Evolutionary conservation across 495 filamentous ascomycete species (phyloP).

Genomic region (Lentithecium fluviatile): DNA sequence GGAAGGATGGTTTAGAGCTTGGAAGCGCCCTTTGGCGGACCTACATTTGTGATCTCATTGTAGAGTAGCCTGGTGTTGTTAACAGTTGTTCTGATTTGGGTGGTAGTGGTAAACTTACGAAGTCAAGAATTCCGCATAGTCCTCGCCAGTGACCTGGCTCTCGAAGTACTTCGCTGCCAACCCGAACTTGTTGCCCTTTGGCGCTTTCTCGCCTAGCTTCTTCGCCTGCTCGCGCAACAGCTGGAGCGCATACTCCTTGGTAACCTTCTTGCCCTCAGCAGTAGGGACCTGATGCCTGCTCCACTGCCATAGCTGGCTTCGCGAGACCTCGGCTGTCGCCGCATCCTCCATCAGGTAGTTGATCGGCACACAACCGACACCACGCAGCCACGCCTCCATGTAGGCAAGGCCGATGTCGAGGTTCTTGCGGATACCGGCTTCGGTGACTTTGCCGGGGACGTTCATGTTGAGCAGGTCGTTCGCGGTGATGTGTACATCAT

Average conservation of each 20-base stretch:
- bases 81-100: slow-evolving; percentile 4
- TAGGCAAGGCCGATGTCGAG: slow-evolving; percentile 94
- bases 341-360: slow-evolving; percentile 99
- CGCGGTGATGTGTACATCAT: slow-evolving; percentile 81
- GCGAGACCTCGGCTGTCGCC: slow-evolving; percentile 92
- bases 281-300: slow-evolving; percentile 79
- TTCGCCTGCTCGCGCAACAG: slow-evolving; percentile 85
- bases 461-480: slow-evolving; percentile 99
- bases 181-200: slow-evolving; percentile 88
- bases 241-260: slow-evolving; percentile 84
- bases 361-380: slow-evolving; percentile 94
- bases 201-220: slow-evolving; percentile 67
- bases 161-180: slow-evolving; percentile 92
- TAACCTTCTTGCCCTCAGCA: slow-evolving; percentile 85
- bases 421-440: slow-evolving; percentile 97
- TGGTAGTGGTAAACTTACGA: slow-evolving; percentile 52
- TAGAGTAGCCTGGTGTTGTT: slow-evolving; percentile 69
- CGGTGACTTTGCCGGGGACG: slow-evolving; percentile 88
- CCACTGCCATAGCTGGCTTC: slow-evolving; percentile 97
- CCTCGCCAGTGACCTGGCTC: slow-evolving; percentile 90
- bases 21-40: slow-evolving; percentile 59
- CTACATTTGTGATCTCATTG: slow-evolving; percentile 89
- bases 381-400: slow-evolving; percentile 98
- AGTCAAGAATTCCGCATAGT: slow-evolving; percentile 96
- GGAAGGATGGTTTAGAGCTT: slow-evolving; percentile 62